Evolutionary conservation across 2,329 filamentous ascomycete species (phyloP).

Genomic region (Lachnellula cervina): DNA sequence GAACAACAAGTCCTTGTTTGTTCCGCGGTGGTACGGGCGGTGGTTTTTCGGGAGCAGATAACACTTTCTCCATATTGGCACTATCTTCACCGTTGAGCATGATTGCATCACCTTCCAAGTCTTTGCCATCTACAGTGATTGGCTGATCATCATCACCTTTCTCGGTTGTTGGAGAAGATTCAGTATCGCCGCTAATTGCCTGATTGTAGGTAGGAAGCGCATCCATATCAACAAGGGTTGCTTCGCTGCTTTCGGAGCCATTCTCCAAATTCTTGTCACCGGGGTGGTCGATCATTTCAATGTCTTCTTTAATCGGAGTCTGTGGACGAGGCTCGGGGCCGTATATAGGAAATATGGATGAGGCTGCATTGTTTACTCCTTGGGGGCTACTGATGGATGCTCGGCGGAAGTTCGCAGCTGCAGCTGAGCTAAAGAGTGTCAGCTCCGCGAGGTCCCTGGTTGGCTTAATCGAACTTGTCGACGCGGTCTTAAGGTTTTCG

Average conservation of each 20-base stretch:
- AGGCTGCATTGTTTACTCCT: slow-evolving; percentile 24
- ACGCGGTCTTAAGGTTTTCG: slow-evolving; percentile 60
- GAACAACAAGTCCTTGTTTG: slow-evolving; percentile 29
- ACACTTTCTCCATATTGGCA: slow-evolving; percentile 3
- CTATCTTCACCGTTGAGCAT: slow-evolving; percentile 35
- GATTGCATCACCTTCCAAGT: slow-evolving; percentile 19
- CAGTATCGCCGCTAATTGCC: not conserved
- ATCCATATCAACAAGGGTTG: slow-evolving; percentile 35
- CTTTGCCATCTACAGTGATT: not conserved
- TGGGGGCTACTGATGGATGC: slow-evolving; percentile 39
- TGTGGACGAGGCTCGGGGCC: slow-evolving; percentile 25
- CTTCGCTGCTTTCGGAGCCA: slow-evolving; percentile 34
- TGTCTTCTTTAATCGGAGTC: slow-evolving; percentile 21
- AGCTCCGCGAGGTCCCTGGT: slow-evolving; percentile 74
- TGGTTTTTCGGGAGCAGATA: slow-evolving; percentile 26
- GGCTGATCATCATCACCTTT: not conserved
- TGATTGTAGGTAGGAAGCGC: slow-evolving; percentile 15
- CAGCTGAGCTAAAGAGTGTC: slow-evolving; percentile 60
- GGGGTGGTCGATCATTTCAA: slow-evolving; percentile 31
- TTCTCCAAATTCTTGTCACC: slow-evolving; percentile 19
- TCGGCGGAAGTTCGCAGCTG: slow-evolving; percentile 47
- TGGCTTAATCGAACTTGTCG: slow-evolving; percentile 60
- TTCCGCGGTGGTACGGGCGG: slow-evolving; percentile 33
- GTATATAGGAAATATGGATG: slow-evolving; percentile 22
- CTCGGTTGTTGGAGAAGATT: slow-evolving; percentile 1